These are phyloP conservation scores for Auriscalpium vulgare DNA, from an alignment of 768 basidiomycete genomes.

Conservation along the genomic window DNA sequence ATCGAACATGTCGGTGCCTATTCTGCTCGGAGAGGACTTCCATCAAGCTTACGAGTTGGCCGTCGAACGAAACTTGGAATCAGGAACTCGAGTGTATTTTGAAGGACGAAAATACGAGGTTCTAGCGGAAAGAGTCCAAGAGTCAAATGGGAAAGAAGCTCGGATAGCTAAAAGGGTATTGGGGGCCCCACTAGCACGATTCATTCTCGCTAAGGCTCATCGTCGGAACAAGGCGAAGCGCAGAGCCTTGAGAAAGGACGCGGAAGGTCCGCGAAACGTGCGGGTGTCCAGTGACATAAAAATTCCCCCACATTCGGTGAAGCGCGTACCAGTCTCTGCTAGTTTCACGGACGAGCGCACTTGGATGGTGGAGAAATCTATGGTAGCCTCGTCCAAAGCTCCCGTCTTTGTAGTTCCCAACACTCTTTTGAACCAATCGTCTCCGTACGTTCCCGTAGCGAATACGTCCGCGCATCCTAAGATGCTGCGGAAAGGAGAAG, in stretches of 20 bases:
- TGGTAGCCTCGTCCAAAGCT: neutral
- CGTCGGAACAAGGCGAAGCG: neutral
- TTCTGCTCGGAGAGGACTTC: slow-evolving; percentile 18
- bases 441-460: neutral
- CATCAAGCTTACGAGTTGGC: slow-evolving; percentile 27
- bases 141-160: neutral
- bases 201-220: neutral
- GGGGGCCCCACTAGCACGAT: neutral
- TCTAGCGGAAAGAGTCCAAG: neutral
- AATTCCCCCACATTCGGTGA: slow-evolving; percentile 1
- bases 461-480: neutral
- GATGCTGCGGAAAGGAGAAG: neutral
- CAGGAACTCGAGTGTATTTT: slow-evolving; percentile 8
- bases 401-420: neutral
- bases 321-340: neutral
- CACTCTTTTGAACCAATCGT: neutral
- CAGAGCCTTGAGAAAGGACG: neutral
- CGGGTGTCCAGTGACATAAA: neutral
- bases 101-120: slow-evolving; percentile 6
- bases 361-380: neutral
- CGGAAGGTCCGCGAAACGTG: neutral
- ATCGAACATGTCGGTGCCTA: slow-evolving; percentile 16
- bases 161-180: neutral
- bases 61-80: slow-evolving; percentile 12
- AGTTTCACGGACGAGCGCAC: neutral